These are phyloP conservation scores for Peronospora tabacina DNA, from an alignment of 352 stramenopile genomes.

Conservation along the genomic window DNA sequence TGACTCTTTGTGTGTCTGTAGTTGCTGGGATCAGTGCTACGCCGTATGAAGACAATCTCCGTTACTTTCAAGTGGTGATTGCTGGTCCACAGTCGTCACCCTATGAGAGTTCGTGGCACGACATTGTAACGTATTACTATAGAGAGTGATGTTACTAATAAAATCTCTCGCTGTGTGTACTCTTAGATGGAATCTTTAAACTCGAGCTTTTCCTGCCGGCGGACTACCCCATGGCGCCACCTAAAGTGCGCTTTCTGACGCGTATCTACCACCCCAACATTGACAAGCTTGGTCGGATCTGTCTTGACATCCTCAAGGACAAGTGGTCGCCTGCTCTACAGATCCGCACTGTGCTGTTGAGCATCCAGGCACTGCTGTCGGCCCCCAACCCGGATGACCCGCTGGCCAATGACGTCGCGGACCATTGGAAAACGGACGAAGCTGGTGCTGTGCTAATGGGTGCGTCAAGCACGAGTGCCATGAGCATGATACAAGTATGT, in stretches of 20 bases:
- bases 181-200: slow-evolving; percentile 87
- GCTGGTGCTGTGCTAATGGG: slow-evolving; percentile 83
- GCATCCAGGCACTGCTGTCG: slow-evolving; percentile 94
- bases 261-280: slow-evolving; percentile 99
- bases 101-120: slow-evolving; percentile 85
- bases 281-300: slow-evolving; percentile 96
- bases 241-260: slow-evolving; percentile 96
- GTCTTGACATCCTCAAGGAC: slow-evolving; percentile 98
- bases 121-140: slow-evolving; percentile 5
- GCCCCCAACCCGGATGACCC: slow-evolving; percentile 96
- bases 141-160: neutral
- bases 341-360: slow-evolving; percentile 96
- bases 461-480: slow-evolving; percentile 12
- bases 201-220: slow-evolving; percentile 95
- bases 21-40: slow-evolving; percentile 94
- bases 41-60: slow-evolving; percentile 96
- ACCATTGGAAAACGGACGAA: slow-evolving; percentile 97
- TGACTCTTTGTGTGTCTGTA: slow-evolving; percentile 10
- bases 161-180: neutral
- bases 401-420: slow-evolving; percentile 94
- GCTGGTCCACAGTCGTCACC: slow-evolving; percentile 92
- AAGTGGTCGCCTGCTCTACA: slow-evolving; percentile 98
- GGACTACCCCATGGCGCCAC: slow-evolving; percentile 97
- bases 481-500: neutral
- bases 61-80: slow-evolving; percentile 98